Evolutionary conservation across 1,284 basidiomycete species (phyloP), one percentile per base, ranked within the genome.

Genomic region (Agroathelia rolfsii): DNA sequence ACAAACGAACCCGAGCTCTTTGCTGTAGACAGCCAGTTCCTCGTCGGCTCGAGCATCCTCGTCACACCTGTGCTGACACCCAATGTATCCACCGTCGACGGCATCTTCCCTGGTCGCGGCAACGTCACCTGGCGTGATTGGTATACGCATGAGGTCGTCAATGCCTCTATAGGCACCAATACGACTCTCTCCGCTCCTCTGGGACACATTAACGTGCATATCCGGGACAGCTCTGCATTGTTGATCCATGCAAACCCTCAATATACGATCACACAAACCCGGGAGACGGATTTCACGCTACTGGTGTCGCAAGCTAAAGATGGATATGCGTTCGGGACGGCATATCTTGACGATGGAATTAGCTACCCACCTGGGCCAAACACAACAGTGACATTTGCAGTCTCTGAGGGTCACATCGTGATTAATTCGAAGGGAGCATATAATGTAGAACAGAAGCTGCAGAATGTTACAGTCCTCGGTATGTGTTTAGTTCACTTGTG

Each of bases 31-130:
- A 56, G 59, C 15, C 84, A 87, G 49, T 87, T 79, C 58, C 51
- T 87, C 42, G 57, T 86, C 35, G 83, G 84, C 10, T 43, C 64
- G 8, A 69, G 74, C 41, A 63, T 87, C 24, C 66, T 87, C 19
- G 70, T 87, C 24, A 81, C 82, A 0, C 84, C 83, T 1, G 83
- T 86, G 0, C 50, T 83, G 23, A 57, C 58, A 2, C 76, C 79
- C 0, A 81, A 72, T 37, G 62, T 60, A 12, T 62, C 60, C 2
- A 59, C 59, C 7, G 72, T 76, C 11, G 46, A 57, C 8, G 59
- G 68, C 49, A 21, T 12, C 44, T 41, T 2, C 9, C 14, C 6
- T 1, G 0, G 28, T 19, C 56, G 64, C 35, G 71, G 70, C n/a
- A 56, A 54, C 10, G 67, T 70, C 1, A 56, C 64, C 36, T 87